Base-by-base conservation (phyloP, 345 rosid species). In the Cardamine chenopodiifolia region DNA sequence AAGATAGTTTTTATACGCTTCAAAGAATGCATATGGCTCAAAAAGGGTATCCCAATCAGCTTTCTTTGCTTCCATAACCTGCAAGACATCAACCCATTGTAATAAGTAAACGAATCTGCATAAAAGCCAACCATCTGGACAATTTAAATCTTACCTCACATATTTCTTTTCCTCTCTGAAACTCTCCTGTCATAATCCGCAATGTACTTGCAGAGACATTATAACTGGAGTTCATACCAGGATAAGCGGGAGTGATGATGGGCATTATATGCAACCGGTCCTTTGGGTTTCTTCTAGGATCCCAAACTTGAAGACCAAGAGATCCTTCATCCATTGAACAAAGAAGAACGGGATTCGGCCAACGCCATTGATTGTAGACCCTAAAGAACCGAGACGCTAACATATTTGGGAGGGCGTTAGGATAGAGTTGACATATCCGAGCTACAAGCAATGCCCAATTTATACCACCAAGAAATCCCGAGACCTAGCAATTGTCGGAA, bases 391-490 rank as follows among this genome's bases (percentile, higher is more conserved):
- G 89, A 78, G 97, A 85, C 20, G 86, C 94, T 66, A 95, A 70
- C 97, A 92, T 92, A 77, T 86, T 92, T 58, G 99, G 97, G 52
- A 89, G 85, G 26, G 98, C 99, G 83, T 95, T 95, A 54, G 99
- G 99, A 81, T 86, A 95, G 39, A 95, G 84, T 75, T 95, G 99
- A 83, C 99, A 95, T 79, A 95, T 95, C 64, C 99, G 94, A 78
- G 98, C 99, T 65, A 92, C 99, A 78, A 95, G 99, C 85, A 95
- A 80, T 29, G 98, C 98, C 98, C 96, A 92, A 48, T 95, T 95
- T 78, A 95, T 87, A 77, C 99, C 99, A 76, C 99, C 99, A 72
- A 95, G 99, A 88, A 95, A 95, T 59, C 99, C 98, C 31, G 97
- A 48, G 82, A 95, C 99, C 99, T 95, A 84, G 37, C 62, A 61